Evolutionary conservation across 2,329 filamentous ascomycete genomes (phyloP).

Genomic region (Aureobasidium sp.): DNA sequence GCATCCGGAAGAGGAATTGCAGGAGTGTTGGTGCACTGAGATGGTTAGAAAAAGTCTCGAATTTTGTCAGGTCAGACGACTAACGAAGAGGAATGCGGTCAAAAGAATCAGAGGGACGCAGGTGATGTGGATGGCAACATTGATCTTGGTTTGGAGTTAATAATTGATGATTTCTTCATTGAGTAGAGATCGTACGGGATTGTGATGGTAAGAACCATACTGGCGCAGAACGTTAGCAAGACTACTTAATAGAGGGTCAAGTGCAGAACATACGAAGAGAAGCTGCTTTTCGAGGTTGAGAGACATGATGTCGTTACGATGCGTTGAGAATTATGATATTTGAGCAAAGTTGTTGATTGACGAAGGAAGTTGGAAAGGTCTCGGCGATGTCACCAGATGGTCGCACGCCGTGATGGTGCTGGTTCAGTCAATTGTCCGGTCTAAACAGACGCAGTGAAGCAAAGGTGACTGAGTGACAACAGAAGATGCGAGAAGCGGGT

Average conservation of each 20-base stretch:
- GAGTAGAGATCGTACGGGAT: constrained; percentile 44
- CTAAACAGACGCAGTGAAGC: background rate
- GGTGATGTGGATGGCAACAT: constrained; percentile 69
- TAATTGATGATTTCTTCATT: background rate
- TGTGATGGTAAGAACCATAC: constrained; percentile 80
- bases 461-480: background rate
- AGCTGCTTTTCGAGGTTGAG: constrained; percentile 76
- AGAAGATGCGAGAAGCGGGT: constrained; percentile 4
- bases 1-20: constrained; percentile 46
- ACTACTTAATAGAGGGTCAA: background rate
- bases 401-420: background rate
- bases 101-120: constrained; percentile 71
- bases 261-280: constrained; percentile 59
- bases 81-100: constrained; percentile 63
- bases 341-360: background rate
- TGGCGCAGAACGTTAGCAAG: constrained; percentile 30
- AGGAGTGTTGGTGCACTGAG: constrained; percentile 49
- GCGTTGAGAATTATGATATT: background rate
- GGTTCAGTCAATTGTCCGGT: background rate
- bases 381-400: background rate
- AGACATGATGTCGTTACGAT: constrained; percentile 31
- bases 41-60: background rate
- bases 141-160: constrained; percentile 45
- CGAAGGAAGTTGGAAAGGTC: background rate
- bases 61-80: constrained; percentile 23